These are phyloP conservation scores for Camelina neglecta DNA, from an alignment of 345 rosid genomes.

Conservation along the genomic window DNA sequence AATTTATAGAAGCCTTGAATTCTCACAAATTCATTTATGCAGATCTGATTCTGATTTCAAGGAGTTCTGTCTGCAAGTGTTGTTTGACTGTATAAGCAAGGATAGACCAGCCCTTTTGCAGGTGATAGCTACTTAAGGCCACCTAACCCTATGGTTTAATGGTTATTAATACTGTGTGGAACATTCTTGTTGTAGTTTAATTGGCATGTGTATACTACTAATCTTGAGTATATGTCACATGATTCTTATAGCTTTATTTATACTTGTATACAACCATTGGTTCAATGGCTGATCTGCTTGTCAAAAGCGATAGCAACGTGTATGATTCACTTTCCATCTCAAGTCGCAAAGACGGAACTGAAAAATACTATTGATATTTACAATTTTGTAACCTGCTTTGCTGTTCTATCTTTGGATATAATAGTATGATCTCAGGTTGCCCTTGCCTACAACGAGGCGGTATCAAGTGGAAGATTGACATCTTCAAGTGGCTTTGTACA, in stretches of 20 bases:
- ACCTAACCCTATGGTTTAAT: not conserved
- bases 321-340: conserved; percentile 73
- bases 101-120: conserved; percentile 95
- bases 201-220: conserved; percentile 16
- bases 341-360: conserved; percentile 36
- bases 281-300: conserved; percentile 73
- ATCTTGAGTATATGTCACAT: conserved; percentile 8
- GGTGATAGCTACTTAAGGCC: conserved; percentile 51
- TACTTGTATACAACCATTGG: conserved; percentile 74
- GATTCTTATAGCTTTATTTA: conserved; percentile 66
- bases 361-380: not conserved
- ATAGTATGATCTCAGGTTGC: conserved; percentile 62
- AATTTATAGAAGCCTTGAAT: not conserved
- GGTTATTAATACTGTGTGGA: not conserved
- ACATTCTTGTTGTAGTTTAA: conserved; percentile 17
- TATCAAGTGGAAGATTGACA: conserved; percentile 65
- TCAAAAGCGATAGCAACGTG: conserved; percentile 44
- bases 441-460: conserved; percentile 75
- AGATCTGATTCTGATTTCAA: conserved; percentile 87
- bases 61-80: conserved; percentile 94
- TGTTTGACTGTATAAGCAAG: conserved; percentile 95
- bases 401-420: not conserved
- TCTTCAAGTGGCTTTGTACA: conserved; percentile 73
- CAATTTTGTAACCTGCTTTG: conserved; percentile 5
- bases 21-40: conserved; percentile 44